Percentiles rank a stretch among this genome's conserved stretches.
phyloP scores from a whole-genome alignment of 805 yeast genomes.

The Starmera dryadoides region DNA sequence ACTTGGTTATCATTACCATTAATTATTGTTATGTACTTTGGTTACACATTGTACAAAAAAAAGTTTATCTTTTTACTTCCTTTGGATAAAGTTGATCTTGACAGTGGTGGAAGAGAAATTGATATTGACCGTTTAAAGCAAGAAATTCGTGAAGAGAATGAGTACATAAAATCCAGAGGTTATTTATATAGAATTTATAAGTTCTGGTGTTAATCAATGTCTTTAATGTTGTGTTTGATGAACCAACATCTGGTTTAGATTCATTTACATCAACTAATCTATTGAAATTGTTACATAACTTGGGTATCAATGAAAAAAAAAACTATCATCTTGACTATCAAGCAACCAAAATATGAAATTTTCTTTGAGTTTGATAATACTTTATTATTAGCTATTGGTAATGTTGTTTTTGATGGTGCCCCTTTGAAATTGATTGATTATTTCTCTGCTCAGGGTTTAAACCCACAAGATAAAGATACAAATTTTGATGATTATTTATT shows the following conservation, averaged over 20 bases:
- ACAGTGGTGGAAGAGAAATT: conserved; percentile 44
- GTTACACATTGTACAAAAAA: conserved; percentile 33
- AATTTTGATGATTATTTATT: conserved; percentile 72
- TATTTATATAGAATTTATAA: conserved; percentile 24
- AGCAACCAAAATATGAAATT: conserved; percentile 72
- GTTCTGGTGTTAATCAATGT: conserved; percentile 9
- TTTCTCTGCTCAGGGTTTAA: conserved; percentile 37
- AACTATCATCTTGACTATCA: conserved; percentile 72
- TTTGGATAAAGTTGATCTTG: conserved; percentile 42
- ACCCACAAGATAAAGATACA: conserved; percentile 43
- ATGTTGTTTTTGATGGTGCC: conserved; percentile 60
- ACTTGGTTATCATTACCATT: conserved; percentile 38
- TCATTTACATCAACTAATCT: conserved; percentile 70
- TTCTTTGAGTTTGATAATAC: conserved; percentile 61
- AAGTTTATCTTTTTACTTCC: conserved; percentile 27
- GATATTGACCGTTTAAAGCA: conserved; percentile 42
- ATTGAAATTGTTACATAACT: conserved; percentile 45
- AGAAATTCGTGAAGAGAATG: conserved; percentile 34
- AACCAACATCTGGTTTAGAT: conserved; percentile 87
- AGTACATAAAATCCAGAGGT: conserved; percentile 21
- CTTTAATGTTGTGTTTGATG: conserved; percentile 47
- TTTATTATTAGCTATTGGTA: conserved; percentile 63
- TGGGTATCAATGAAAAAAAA: conserved; percentile 48
- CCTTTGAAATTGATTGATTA: conserved; percentile 38
- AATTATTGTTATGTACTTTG: conserved; percentile 32